Conservation (phyloP, 2,329 filamentous ascomycete genomes). For the Xylariaceae sp. region DNA sequence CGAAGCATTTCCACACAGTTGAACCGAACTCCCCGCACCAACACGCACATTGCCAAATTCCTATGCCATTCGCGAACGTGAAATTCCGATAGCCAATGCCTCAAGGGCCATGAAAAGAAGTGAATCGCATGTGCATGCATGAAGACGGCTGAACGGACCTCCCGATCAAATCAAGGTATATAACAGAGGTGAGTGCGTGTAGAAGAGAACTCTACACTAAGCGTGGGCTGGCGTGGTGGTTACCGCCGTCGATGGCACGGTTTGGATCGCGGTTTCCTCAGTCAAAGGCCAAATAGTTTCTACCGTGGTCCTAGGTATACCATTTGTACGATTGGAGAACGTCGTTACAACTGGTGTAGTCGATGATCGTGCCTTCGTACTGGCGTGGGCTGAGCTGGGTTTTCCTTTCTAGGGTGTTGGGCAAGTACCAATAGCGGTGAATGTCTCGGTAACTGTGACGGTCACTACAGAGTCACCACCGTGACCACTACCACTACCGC, state of each 20-base stretch:
- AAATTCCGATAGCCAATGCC: constrained; percentile 27
- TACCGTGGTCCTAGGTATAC: constrained; percentile 13
- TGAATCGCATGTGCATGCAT: constrained; percentile 17
- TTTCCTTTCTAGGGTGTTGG: constrained; percentile 23
- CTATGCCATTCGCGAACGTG: constrained; percentile 8
- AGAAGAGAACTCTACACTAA: constrained; percentile 10
- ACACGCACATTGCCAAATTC: not conserved
- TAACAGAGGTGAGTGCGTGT: constrained; percentile 14
- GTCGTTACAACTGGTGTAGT: constrained; percentile 6
- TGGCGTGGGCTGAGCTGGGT: constrained; percentile 10
- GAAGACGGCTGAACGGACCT: not conserved
- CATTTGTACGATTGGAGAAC: not conserved
- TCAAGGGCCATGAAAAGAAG: constrained; percentile 27
- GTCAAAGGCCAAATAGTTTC: constrained; percentile 9
- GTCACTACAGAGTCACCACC: constrained; percentile 11
- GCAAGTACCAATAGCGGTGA: constrained; percentile 27
- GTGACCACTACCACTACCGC: constrained; percentile 5
- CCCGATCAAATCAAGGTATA: constrained; percentile 11
- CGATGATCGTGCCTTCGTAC: constrained; percentile 10
- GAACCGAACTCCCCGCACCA: constrained; percentile 9
- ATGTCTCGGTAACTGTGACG: constrained; percentile 29
- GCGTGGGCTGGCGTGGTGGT: constrained; percentile 1
- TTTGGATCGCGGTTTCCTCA: constrained; percentile 2
- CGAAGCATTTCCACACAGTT: constrained; percentile 7
- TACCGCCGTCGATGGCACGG: not conserved